These are phyloP conservation scores for Anaeromyces robustus DNA, from an alignment of 192 early-diverging fungal genomes.

Conservation along the genomic window DNA sequence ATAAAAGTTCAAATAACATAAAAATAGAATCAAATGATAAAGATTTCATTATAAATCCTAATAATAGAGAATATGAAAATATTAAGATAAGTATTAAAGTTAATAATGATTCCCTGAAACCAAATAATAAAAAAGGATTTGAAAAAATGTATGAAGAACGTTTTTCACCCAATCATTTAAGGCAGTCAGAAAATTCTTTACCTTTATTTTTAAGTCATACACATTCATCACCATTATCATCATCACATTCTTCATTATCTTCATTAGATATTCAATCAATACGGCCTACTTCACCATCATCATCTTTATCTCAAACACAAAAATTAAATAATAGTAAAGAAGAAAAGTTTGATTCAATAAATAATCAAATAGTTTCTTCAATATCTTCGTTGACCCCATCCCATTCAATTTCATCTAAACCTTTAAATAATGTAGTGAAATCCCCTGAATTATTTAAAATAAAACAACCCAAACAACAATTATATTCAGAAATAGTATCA, in stretches of 20 bases:
- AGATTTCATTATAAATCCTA: no score
- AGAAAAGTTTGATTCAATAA: no score
- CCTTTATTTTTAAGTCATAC: neutral
- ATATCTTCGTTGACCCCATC: neutral
- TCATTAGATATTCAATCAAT: neutral
- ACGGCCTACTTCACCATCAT: neutral
- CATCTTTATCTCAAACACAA: neutral
- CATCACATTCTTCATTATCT: neutral
- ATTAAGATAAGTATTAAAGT: no score
- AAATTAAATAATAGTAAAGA: neutral
- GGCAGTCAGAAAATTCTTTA: neutral
- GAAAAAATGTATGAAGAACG: no score
- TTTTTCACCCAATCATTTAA: no score
- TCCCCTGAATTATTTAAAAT: neutral
- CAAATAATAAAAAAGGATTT: no score
- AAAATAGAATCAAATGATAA: no score
- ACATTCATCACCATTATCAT: neutral
- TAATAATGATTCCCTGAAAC: no score
- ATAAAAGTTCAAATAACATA: no score
- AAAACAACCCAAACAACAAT: neutral
- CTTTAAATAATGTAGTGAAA: neutral
- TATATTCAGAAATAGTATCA: neutral
- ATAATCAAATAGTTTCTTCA: neutral
- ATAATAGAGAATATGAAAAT: no score
- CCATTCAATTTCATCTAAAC: neutral